Base-by-base conservation (phyloP, 2,329 filamentous ascomycete species). In the Paraphaeosphaeria sporulosa region DNA sequence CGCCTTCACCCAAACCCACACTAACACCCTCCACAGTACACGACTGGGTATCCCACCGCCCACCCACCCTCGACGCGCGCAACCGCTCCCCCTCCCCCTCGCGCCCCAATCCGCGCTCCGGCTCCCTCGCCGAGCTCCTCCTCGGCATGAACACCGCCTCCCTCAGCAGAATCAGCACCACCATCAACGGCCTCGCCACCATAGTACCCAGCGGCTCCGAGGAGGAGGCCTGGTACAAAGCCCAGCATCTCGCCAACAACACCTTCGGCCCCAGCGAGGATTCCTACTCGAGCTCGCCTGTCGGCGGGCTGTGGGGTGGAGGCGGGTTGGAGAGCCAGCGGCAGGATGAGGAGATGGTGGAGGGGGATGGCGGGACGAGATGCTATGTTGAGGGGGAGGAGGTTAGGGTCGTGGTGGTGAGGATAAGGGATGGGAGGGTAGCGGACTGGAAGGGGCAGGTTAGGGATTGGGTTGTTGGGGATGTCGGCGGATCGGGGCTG, bases 381-480 rank as follows among this genome's bases (percentile, higher is more conserved):
- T 89, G 86, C 72, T 92, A 93, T 77, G 86, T 96, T 44, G 90
- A 90, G 40, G 91, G 90, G 3, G 90, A 93, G 72, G 91, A 95
- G 75, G 93, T 96, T 1, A 85, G 91, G 51, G 94, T 97, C 7
- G 92, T 98, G 36, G 86, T 94, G 6, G 95, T 98, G 8, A 87
- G 86, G 69, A 92, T 98, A 68, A 86, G 85, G 70, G 92, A 94
- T 74, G 93, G 95, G 51, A 86, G 93, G 71, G 96, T 96, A 70
- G 93, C 91, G 66, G 95, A 97, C 77, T 97, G 91, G 91, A 97
- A 97, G 81, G 94, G 95, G n/a, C 87, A 89, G 15, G 93, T 98
- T 4, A 87, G 90, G 70, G 94, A 98, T 75, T 98, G 88, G 87
- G 51, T 53, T 1, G 52, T 62, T 32, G 54, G 19, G 17, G 48